These are phyloP conservation scores for Skeletonema costatum DNA, from an alignment of 108 stramenopile genomes.

Conservation along the genomic window DNA sequence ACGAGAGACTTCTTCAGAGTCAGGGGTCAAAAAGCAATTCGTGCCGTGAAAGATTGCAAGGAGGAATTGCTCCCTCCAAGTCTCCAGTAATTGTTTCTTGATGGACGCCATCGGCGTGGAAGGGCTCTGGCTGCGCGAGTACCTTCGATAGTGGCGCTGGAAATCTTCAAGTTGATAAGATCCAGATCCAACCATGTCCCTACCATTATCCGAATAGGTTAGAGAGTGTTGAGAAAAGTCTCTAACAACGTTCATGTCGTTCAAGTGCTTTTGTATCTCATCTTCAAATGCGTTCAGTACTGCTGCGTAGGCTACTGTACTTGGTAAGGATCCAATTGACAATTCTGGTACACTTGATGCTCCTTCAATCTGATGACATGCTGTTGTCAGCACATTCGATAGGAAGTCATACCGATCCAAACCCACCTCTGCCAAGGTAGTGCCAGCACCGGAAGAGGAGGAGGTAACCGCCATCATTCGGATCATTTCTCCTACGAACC, in stretches of 20 bases:
- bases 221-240: not conserved
- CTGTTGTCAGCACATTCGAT: conserved; percentile 10
- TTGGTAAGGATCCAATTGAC: conserved; percentile 46
- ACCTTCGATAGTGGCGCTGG: conserved; percentile 44
- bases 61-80: conserved; percentile 40
- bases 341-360: conserved; percentile 31
- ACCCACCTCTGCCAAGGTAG: conserved; percentile 6
- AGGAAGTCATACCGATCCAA: conserved; percentile 26
- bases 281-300: conserved; percentile 65
- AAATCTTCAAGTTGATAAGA: conserved; percentile 41
- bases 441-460: not conserved
- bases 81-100: conserved; percentile 26
- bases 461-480: conserved; percentile 25
- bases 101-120: not conserved
- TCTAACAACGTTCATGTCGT: not conserved
- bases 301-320: conserved; percentile 62
- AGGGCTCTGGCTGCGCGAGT: conserved; percentile 23
- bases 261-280: conserved; percentile 21
- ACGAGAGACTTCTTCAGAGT: conserved; percentile 26
- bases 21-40: conserved; percentile 31
- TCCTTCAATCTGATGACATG: conserved; percentile 35
- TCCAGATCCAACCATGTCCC: conserved; percentile 6
- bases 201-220: not conserved
- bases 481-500: conserved; percentile 46
- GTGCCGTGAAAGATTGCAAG: conserved; percentile 29